Base-by-base conservation (phyloP, 257 asterid species). In the Fraxinus americana region DNA sequence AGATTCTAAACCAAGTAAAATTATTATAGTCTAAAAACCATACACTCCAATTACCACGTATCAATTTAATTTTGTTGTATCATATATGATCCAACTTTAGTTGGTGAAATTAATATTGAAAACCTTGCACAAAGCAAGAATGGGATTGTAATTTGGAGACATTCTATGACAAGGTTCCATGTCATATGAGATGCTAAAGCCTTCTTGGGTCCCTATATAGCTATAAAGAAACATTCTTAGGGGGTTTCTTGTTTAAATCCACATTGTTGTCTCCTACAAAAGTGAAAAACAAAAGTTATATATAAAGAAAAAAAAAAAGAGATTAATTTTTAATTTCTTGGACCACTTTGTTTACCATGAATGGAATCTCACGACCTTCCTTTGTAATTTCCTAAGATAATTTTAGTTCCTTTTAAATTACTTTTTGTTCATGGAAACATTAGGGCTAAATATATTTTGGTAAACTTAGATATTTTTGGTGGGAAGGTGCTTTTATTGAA, bases 371-470 rank as follows among this genome's bases (percentile, higher is more conserved):
- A 7, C 65, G 10, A 54, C 25, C 9, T 6, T 6, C 27, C 10
- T n/a, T 54, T n/a, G 29, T 54, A 39, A 39, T 39, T 39, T 39
- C 12, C 12, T 57, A n/a, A 57, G 23, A 57, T 57, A 63, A 63
- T 63, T 25, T 61, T 30, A 25, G 68, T 61, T 61, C 25, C 25
- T 63, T 9, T 9, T 41, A 39, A 39, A 9, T 39, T 75, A 76
- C 82, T 83, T 83, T 81, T 45, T 34, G 76, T 81, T 83, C 80
- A 79, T 79, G 76, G 45, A 74, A 81, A 80, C 82, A 83, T 82
- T 82, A 7, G 10, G 12, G 13, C 14, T 41, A 41, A 41, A 9
- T 9, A 2, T 41, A 41, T 2, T 41, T 41, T 41, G 14, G 48
- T 41, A 75, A 73, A 52, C 25, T 52, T 52, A 1, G 17, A 45